Percentiles rank a stretch among this genome's conserved stretches.
Evolutionary conservation across 2,329 filamentous ascomycete species (phyloP).

Genomic region (Cadophora sp.): DNA sequence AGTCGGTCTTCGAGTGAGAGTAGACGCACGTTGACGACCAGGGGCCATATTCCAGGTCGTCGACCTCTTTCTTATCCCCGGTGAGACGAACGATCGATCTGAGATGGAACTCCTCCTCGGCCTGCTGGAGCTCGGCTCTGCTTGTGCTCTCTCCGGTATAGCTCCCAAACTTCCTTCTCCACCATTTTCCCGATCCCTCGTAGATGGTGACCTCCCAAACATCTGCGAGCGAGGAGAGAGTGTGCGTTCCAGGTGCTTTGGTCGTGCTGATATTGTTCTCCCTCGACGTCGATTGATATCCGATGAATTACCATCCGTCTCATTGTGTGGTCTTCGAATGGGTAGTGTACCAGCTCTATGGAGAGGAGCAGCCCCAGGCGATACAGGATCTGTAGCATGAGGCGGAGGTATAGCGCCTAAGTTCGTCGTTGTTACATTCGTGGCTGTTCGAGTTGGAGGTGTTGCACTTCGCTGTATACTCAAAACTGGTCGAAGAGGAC

Average conservation of each 20-base stretch:
- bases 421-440: neutral
- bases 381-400: slow-evolving; percentile 10
- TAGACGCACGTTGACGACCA: too few species aligned
- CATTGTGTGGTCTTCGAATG: slow-evolving; percentile 8
- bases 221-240: slow-evolving; percentile 31
- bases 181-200: slow-evolving; percentile 15
- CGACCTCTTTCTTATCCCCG: too few species aligned
- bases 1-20: too few species aligned
- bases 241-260: slow-evolving; percentile 19
- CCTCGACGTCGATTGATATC: slow-evolving; percentile 27
- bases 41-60: too few species aligned
- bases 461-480: slow-evolving; percentile 1
- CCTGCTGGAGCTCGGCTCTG: too few species aligned
- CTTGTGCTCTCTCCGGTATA: slow-evolving; percentile 20
- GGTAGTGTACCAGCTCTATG: slow-evolving; percentile 30
- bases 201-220: slow-evolving; percentile 22
- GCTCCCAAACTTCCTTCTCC: slow-evolving; percentile 22
- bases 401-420: neutral
- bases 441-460: neutral
- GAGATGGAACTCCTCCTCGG: too few species aligned
- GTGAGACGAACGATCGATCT: too few species aligned
- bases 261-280: slow-evolving; percentile 30
- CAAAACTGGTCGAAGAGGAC: slow-evolving; percentile 8
- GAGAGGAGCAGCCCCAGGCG: neutral
- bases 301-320: neutral